Evolutionary conservation across 1,284 basidiomycete species (phyloP).

Genomic region (Apiotrichum mycotoxinovorans): DNA sequence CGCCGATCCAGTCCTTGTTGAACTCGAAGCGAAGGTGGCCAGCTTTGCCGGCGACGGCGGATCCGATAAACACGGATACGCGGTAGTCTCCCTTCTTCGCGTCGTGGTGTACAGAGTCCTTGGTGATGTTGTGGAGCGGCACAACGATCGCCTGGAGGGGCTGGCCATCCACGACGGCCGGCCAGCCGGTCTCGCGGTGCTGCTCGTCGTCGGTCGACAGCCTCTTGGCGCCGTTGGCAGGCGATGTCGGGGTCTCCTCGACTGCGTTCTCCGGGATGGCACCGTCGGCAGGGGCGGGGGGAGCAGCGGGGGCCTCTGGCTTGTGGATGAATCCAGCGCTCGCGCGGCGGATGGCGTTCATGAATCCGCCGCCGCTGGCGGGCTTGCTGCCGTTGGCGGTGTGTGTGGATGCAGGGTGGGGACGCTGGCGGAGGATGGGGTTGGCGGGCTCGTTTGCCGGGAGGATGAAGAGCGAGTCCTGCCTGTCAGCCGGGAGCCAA

Average conservation of each 20-base stretch:
- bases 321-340: slow-evolving; percentile 3
- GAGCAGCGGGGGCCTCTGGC: neutral
- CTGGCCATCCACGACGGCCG: slow-evolving; percentile 36
- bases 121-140: slow-evolving; percentile 27
- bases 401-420: slow-evolving; percentile 25
- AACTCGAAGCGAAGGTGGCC: slow-evolving; percentile 45
- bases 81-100: slow-evolving; percentile 4
- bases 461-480: slow-evolving; percentile 41
- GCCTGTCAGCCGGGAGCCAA: neutral
- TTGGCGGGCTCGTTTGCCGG: slow-evolving; percentile 38
- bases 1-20: slow-evolving; percentile 46
- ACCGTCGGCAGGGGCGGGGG: slow-evolving; percentile 6
- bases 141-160: slow-evolving; percentile 33
- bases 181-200: slow-evolving; percentile 37
- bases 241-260: slow-evolving; percentile 1
- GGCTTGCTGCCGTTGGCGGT: slow-evolving; percentile 24
- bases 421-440: slow-evolving; percentile 28
- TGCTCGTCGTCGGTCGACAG: slow-evolving; percentile 28
- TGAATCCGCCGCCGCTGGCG: slow-evolving; percentile 25
- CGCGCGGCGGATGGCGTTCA: slow-evolving; percentile 30
- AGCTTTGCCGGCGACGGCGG: slow-evolving; percentile 21
- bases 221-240: neutral
- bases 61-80: slow-evolving; percentile 6
- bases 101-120: slow-evolving; percentile 18
- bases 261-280: slow-evolving; percentile 6